Base-by-base conservation (phyloP, 2,329 filamentous ascomycete species). In the Orbilia quercus region DNA sequence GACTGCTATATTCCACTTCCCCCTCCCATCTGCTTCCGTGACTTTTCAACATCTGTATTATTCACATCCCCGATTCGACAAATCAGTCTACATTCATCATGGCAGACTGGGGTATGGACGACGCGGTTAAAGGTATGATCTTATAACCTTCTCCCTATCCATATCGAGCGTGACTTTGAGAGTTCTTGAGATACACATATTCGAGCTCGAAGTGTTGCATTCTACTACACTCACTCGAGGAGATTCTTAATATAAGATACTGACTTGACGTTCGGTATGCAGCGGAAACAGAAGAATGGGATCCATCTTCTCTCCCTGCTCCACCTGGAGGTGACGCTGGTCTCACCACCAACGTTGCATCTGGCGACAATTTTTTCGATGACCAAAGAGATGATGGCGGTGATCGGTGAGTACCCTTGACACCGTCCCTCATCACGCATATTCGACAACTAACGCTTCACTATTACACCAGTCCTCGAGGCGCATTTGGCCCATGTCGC, bases 401-500 rank as follows among this genome's bases (percentile, higher is more conserved):
- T 34, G 70, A 64, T 18, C 47, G 70, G 70, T 74, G 62, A 12
- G 66, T 44, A 36, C 18, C 11, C 9, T 14, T 18, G n/a, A 12
- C 25, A 38, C 23, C 22, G 22, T 25, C 16, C 50, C 23, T 40
- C 31, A 22, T 22, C 20, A 36, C 22, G 16, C 18, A 14, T 2
- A 5, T 7, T 54, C 31, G 2, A 16, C 1, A 25, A 20, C 2
- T 23, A 5, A 20, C 34, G 6, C 9, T 31, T 31, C 9, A 5
- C 28, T 31, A 31, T 31, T 9, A 31, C 16, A 36, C 2, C 14
- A 40, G 4, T 48, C 16, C 18, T 23, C 54, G 63, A 54, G 63
- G 53, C 3, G 18, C 55, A n/a, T 7, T 42, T 22, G 63, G 62
- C 12, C 22, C 57, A 75, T 86, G 84, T 79, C 82, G 84, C 77